Base-by-base conservation (phyloP, 208 protist species). In the Crithidia bombi region DNA sequence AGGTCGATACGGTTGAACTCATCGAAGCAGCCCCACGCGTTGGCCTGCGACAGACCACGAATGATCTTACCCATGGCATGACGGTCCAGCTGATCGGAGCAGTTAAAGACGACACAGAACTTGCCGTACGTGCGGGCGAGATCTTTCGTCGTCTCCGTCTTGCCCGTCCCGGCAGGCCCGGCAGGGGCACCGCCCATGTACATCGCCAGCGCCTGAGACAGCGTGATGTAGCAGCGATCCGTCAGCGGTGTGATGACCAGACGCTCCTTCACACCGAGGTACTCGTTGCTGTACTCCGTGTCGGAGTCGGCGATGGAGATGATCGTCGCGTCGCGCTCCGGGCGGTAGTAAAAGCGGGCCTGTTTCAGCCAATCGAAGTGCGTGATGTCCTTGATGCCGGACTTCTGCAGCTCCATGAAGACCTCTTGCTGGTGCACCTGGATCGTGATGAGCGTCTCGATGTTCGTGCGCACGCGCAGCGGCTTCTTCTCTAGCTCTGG, bases 121-220 rank as follows among this genome's bases (percentile, higher is more conserved):
- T 98, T 98, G 43, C 94, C 96, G 63, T 97, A 95, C 39, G 92
- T 97, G 33, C 94, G 87, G 1, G 92, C 95, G n/a, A 98, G 83
- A 87, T 98, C 95, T 74, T 98, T 97, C 17, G 95, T 95, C 23
- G 97, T 99, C 85, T 99, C 97, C 5, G 98, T 99, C 82, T 99
- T 99, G 68, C 98, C 98, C 9, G 98, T 99, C 55, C 98, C 97
- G 15, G 98, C 96, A 19, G 98, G 98, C 25, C 98, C 98, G 46
- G 96, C 96, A 11, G 97, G 98, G 28, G 97, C 98, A 56, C 97
- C 97, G 69, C 97, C 98, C 86, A 99, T 95, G 78, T 98, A 98
- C 83, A 99, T 95, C 26, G 93, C 89, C 17, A 99, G 83, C 28
- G 97, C 96, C 75, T 99, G 97, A 26, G 96, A 98, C 17, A 99